Evolutionary conservation across 2,329 filamentous ascomycete species (phyloP).

Genomic region (Byssoonygena ceratinophila): DNA sequence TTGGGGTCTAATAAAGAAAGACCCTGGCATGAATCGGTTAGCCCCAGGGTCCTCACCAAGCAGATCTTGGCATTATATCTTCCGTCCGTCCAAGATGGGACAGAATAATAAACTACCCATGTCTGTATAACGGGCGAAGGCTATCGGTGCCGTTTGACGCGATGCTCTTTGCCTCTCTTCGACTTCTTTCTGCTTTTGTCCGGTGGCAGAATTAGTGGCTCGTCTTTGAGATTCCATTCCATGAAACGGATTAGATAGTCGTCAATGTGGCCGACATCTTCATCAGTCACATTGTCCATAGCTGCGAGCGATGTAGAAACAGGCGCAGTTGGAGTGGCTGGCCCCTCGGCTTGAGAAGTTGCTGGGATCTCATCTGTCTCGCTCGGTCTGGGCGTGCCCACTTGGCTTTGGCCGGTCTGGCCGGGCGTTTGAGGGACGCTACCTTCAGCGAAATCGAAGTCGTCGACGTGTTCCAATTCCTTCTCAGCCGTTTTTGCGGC

Average conservation of each 20-base stretch:
- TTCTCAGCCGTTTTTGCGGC: constrained; percentile 81
- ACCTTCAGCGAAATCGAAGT: constrained; percentile 71
- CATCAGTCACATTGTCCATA: constrained; percentile 24
- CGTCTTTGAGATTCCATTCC: constrained; percentile 46
- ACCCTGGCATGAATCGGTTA: background rate
- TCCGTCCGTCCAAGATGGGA: background rate
- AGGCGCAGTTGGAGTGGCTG: constrained; percentile 21
- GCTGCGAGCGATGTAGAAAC: constrained; percentile 19
- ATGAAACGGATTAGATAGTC: constrained; percentile 65
- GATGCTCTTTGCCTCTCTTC: constrained; percentile 40
- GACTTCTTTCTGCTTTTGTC: constrained; percentile 41
- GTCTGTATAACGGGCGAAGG: background rate
- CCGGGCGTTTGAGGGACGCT: constrained; percentile 28
- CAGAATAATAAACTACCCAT: too few relatives aligned
- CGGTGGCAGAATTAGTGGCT: constrained; percentile 39
- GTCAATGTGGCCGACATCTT: constrained; percentile 53
- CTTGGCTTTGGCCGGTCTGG: constrained; percentile 23
- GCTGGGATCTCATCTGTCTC: constrained; percentile 22
- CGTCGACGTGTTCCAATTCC: constrained; percentile 73
- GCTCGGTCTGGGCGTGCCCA: constrained; percentile 29
- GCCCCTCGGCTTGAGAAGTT: constrained; percentile 14
- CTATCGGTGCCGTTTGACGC: constrained; percentile 26
- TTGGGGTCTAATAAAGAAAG: background rate
- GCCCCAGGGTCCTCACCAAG: background rate
- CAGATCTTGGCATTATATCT: background rate